These are phyloP conservation scores for Aspergillus calidoustus DNA, from an alignment of 2,329 filamentous ascomycete species.

Conservation along the genomic window DNA sequence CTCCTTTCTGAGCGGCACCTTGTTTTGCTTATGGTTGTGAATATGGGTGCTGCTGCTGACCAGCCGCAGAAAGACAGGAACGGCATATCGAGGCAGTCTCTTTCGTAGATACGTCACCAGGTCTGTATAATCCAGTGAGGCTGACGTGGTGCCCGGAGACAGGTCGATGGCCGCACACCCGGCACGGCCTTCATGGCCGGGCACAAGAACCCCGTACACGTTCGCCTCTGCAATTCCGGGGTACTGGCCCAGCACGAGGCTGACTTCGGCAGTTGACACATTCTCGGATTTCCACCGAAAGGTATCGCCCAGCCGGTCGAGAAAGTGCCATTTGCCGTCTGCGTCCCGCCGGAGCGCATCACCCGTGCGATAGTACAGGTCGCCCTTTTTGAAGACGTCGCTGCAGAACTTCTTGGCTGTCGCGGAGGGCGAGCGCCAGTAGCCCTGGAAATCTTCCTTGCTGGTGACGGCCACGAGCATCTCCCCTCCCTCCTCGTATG, in stretches of 20 bases:
- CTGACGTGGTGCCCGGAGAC: too few species aligned
- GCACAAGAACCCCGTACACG: slow-evolving; percentile 11
- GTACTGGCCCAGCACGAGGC: not conserved
- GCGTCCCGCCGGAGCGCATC: slow-evolving; percentile 4
- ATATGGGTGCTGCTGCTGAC: not conserved
- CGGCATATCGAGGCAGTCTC: not conserved
- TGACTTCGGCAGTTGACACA: slow-evolving; percentile 13
- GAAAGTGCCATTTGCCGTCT: slow-evolving; percentile 9
- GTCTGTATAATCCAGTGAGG: too few species aligned
- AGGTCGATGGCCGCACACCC: not conserved
- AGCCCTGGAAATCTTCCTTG: slow-evolving; percentile 1
- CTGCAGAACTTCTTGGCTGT: slow-evolving; percentile 3
- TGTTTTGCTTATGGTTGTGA: not conserved
- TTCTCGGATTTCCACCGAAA: slow-evolving; percentile 16
- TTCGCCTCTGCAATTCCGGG: slow-evolving; percentile 8
- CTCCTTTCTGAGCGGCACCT: not conserved
- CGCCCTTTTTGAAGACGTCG: slow-evolving; percentile 11
- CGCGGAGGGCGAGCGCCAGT: not conserved
- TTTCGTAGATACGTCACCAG: too few species aligned
- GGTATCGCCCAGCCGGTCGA: slow-evolving; percentile 14
- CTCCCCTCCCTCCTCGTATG: not conserved
- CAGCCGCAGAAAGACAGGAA: not conserved
- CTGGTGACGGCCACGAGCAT: not conserved
- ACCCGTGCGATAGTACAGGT: slow-evolving; percentile 13
- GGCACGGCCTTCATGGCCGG: slow-evolving; percentile 11